Conservation (phyloP, 768 basidiomycete genomes). For the Leccinum subgranulosum region DNA sequence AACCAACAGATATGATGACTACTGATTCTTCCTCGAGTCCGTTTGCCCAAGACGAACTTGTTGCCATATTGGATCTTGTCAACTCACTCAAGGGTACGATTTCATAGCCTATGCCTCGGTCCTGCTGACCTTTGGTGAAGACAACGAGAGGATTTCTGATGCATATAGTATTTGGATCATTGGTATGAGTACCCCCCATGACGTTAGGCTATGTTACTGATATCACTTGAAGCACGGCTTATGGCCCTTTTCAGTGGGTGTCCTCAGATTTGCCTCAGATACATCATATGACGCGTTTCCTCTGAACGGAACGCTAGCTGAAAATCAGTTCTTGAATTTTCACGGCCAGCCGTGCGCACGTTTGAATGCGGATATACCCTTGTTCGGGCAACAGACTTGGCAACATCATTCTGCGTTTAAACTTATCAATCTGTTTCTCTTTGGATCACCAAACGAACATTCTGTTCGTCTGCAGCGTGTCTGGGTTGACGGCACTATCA, state of each 20-base stretch:
- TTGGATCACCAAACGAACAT: conserved; percentile 6
- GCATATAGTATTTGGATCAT: conserved; percentile 10
- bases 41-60: conserved; percentile 11
- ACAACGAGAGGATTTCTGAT: not conserved
- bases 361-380: conserved; percentile 7
- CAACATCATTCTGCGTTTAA: not conserved
- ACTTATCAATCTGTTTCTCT: not conserved
- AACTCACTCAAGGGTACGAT: conserved; percentile 12
- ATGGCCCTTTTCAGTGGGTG: conserved; percentile 13
- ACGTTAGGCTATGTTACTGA: not conserved
- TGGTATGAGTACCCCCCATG: not conserved
- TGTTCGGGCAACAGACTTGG: conserved; percentile 10
- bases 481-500: conserved; percentile 11
- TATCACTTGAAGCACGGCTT: conserved; percentile 5
- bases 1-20: conserved; percentile 11
- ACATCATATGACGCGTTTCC: not conserved
- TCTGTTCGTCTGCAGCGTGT: conserved; percentile 11
- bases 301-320: not conserved
- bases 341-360: conserved; percentile 11
- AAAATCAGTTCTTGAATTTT: conserved; percentile 14
- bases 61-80: conserved; percentile 11
- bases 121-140: conserved; percentile 1
- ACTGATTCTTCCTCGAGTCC: conserved; percentile 17
- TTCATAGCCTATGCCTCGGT: not conserved
- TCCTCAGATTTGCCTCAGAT: not conserved